These are phyloP conservation scores for Periconia macrospinosa DNA, from an alignment of 2,329 filamentous ascomycete genomes.

Conservation along the genomic window DNA sequence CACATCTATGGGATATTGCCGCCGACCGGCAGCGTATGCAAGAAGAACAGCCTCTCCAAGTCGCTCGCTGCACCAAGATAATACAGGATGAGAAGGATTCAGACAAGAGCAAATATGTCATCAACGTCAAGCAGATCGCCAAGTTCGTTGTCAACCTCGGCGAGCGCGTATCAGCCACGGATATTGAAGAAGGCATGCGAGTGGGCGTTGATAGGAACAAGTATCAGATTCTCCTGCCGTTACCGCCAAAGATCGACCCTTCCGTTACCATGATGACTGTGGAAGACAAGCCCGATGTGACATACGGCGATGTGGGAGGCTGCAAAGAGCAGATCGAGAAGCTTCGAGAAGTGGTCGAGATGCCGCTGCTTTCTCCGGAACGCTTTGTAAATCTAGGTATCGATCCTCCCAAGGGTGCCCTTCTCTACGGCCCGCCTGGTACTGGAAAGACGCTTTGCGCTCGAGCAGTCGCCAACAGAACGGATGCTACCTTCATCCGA, in stretches of 20 bases:
- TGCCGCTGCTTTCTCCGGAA: slow-evolving; percentile 94
- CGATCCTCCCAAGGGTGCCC: slow-evolving; percentile 94
- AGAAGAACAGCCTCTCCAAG: slow-evolving; percentile 96
- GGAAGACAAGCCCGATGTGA: slow-evolving; percentile 98
- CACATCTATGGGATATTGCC: slow-evolving; percentile 97
- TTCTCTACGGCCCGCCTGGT: slow-evolving; percentile 94
- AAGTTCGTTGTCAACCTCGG: slow-evolving; percentile 99
- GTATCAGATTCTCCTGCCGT: slow-evolving; percentile 95
- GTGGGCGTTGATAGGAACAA: slow-evolving; percentile 98
- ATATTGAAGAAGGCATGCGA: slow-evolving; percentile 99
- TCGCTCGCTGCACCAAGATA: slow-evolving; percentile 98
- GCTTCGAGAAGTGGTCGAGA: slow-evolving; percentile 96
- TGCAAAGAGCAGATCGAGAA: slow-evolving; percentile 99
- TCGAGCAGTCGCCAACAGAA: slow-evolving; percentile 94
- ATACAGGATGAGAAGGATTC: slow-evolving; percentile 95
- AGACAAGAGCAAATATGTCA: slow-evolving; percentile 99
- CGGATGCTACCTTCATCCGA: slow-evolving; percentile 96
- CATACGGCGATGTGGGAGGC: slow-evolving; percentile 96
- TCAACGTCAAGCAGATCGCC: slow-evolving; percentile 99
- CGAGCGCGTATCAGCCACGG: slow-evolving; percentile 93
- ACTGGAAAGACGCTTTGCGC: slow-evolving; percentile 99
- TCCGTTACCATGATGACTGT: slow-evolving; percentile 99
- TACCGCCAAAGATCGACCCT: slow-evolving; percentile 97
- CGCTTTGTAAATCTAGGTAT: slow-evolving; percentile 98
- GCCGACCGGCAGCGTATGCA: slow-evolving; percentile 98